These are phyloP conservation scores for Thelonectria rubi DNA, from an alignment of 2,329 filamentous ascomycete genomes.

Conservation along the genomic window DNA sequence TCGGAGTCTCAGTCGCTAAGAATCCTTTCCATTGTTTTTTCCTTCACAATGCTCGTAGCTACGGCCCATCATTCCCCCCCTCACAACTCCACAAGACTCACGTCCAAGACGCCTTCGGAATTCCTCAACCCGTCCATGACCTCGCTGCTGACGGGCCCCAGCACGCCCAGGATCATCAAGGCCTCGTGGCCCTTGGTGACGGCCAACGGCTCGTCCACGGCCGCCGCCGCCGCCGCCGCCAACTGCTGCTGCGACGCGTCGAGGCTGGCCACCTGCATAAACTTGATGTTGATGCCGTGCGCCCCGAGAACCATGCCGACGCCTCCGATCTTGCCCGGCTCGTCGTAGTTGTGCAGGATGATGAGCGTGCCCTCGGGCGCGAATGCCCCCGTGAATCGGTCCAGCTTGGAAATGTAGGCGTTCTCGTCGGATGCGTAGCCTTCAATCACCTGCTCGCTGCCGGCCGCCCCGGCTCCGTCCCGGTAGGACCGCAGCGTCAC, in stretches of 20 bases:
- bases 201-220: constrained; percentile 32
- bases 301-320: constrained; percentile 76
- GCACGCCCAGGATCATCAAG: constrained; percentile 82
- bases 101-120: constrained; percentile 64
- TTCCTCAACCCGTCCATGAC: constrained; percentile 59
- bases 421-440: constrained; percentile 72
- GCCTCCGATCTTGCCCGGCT: constrained; percentile 82
- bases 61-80: not conserved
- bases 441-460: constrained; percentile 61
- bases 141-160: constrained; percentile 68
- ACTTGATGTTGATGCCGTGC: constrained; percentile 79
- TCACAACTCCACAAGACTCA: constrained; percentile 60
- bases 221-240: constrained; percentile 33
- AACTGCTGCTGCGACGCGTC: constrained; percentile 37
- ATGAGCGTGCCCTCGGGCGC: constrained; percentile 76
- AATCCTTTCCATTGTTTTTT: too few relatives aligned
- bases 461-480: constrained; percentile 35
- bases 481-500: constrained; percentile 72
- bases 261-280: constrained; percentile 76
- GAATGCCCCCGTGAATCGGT: constrained; percentile 78
- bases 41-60: too few relatives aligned
- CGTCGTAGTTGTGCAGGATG: constrained; percentile 84
- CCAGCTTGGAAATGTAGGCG: constrained; percentile 76
- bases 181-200: constrained; percentile 67
- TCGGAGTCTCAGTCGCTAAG: too few relatives aligned